Conservation (phyloP, 177 flowering plant genomes). For the Vitis hybrid region DNA sequence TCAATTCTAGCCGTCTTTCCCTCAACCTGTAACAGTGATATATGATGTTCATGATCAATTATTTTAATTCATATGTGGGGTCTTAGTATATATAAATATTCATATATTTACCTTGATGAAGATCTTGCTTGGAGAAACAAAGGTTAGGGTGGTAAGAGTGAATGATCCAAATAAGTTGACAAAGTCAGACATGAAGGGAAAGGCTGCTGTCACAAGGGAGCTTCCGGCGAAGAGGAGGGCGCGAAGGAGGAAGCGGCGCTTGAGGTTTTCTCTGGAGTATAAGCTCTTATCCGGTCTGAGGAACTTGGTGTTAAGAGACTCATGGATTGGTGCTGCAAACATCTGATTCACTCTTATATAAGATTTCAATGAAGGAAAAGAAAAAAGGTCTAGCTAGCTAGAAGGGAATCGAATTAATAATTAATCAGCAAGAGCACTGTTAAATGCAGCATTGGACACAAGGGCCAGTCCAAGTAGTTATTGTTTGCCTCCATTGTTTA, state of each 20-base stretch:
- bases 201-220: conserved; percentile 43
- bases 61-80: no score
- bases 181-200: conserved; percentile 67
- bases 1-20: conserved; percentile 37
- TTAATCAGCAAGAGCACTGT: no score
- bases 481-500: no score
- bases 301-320: conserved; percentile 52
- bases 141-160: conserved; percentile 43
- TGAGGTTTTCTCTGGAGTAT: conserved; percentile 31
- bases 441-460: no score
- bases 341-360: conserved; percentile 19
- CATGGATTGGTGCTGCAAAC: conserved; percentile 52
- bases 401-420: no score
- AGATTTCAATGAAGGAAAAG: no score
- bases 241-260: conserved; percentile 33
- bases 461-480: no score
- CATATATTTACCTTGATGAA: conserved; percentile 40
- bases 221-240: conserved; percentile 28
- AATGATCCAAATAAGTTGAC: conserved; percentile 50
- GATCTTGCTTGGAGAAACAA: conserved; percentile 60
- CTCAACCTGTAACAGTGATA: conserved; percentile 32
- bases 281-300: conserved; percentile 31
- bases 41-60: not conserved
- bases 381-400: no score
- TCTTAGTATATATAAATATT: no score